Evolutionary conservation across 371 early-diverging fungal genomes (phyloP).

Genomic region (Fennellomyces sp.): DNA sequence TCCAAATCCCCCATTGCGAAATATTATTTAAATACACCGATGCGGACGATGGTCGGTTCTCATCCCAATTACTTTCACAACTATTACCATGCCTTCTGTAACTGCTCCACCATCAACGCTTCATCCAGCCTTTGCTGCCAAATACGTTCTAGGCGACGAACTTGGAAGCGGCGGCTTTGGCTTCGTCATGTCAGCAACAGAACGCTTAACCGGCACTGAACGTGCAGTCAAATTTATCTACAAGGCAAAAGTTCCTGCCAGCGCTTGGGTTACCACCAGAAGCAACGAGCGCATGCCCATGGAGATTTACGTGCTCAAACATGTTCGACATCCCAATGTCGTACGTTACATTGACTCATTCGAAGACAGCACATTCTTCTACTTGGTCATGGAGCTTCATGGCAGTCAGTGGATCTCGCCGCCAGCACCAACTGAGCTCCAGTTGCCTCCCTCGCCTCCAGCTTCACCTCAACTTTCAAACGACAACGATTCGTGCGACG

Average conservation of each 20-base stretch:
- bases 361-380: slow-evolving; percentile 68
- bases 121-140: slow-evolving; percentile 46
- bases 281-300: slow-evolving; percentile 71
- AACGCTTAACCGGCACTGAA: slow-evolving; percentile 50
- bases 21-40: background rate
- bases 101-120: slow-evolving; percentile 29
- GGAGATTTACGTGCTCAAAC: slow-evolving; percentile 75
- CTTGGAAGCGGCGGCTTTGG: slow-evolving; percentile 85
- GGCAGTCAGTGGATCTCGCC: slow-evolving; percentile 67
- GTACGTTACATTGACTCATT: slow-evolving; percentile 69
- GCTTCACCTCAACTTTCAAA: background rate
- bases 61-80: background rate
- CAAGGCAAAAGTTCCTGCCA: slow-evolving; percentile 61
- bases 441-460: slow-evolving; percentile 6
- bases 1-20: background rate
- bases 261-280: slow-evolving; percentile 62
- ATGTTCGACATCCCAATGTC: slow-evolving; percentile 70
- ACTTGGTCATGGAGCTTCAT: slow-evolving; percentile 81
- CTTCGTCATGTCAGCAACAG: slow-evolving; percentile 68
- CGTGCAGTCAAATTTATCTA: slow-evolving; percentile 85
- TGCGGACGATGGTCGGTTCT: background rate
- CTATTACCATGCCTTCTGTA: slow-evolving; percentile 13
- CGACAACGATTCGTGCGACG: background rate
- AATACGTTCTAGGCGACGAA: slow-evolving; percentile 65
- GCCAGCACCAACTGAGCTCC: background rate